These are phyloP conservation scores for Wickerhamiella pararugosa DNA, from an alignment of 1,139 yeast species.

Conservation along the genomic window DNA sequence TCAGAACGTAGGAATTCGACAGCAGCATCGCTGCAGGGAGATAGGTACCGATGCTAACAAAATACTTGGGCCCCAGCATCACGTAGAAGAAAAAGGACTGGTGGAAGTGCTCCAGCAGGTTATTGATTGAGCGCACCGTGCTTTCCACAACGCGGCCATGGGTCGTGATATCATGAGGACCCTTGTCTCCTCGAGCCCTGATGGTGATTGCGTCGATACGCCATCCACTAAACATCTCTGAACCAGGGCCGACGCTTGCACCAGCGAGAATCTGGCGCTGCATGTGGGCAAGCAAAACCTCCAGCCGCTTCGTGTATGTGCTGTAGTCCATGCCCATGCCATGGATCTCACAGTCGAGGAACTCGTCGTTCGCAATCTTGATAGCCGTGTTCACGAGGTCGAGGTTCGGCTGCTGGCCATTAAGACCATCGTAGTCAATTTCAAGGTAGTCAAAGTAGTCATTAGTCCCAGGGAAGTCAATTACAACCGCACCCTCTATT, in stretches of 20 bases:
- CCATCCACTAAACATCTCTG: slow-evolving; percentile 93
- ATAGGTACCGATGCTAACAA: slow-evolving; percentile 89
- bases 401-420: slow-evolving; percentile 90
- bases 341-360: slow-evolving; percentile 54
- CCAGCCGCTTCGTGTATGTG: slow-evolving; percentile 38
- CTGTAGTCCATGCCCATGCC: slow-evolving; percentile 25
- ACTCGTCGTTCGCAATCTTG: slow-evolving; percentile 57
- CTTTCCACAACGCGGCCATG: slow-evolving; percentile 86
- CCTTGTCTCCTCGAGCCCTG: slow-evolving; percentile 44
- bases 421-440: slow-evolving; percentile 69
- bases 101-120: slow-evolving; percentile 86
- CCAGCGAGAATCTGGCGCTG: slow-evolving; percentile 60
- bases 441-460: slow-evolving; percentile 69
- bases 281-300: slow-evolving; percentile 50
- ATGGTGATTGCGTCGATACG: slow-evolving; percentile 82
- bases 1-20: slow-evolving; percentile 55
- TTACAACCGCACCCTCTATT: slow-evolving; percentile 76
- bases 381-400: slow-evolving; percentile 77
- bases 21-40: slow-evolving; percentile 71
- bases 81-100: slow-evolving; percentile 92
- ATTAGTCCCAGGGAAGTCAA: slow-evolving; percentile 50
- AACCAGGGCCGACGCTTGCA: slow-evolving; percentile 41
- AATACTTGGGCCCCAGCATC: slow-evolving; percentile 58
- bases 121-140: slow-evolving; percentile 75
- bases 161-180: slow-evolving; percentile 68